A percentile compares a stretch with the other conserved stretches of the same genome.
These are phyloP conservation scores for Amylostereum areolatum DNA, from an alignment of 1,284 basidiomycete genomes.

Conservation along the genomic window DNA sequence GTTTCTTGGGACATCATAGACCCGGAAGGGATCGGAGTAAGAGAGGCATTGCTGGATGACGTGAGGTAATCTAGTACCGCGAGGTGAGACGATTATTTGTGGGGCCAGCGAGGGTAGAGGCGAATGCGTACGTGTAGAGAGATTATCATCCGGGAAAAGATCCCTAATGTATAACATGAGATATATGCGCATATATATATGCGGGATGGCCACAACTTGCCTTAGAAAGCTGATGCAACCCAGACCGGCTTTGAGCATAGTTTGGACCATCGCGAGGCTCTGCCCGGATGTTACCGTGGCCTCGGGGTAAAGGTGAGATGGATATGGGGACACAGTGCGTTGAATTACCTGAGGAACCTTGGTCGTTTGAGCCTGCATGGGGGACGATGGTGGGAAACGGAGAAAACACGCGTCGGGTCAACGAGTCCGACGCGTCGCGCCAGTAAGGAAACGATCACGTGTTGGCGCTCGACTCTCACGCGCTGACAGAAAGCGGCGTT, in stretches of 20 bases:
- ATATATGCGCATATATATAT: slow-evolving; percentile 4
- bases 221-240: slow-evolving; percentile 75
- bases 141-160: slow-evolving; percentile 74
- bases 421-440: slow-evolving; percentile 4
- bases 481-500: no score
- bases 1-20: slow-evolving; percentile 15
- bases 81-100: slow-evolving; percentile 4
- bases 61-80: slow-evolving; percentile 45
- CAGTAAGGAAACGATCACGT: background rate
- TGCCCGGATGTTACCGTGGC: slow-evolving; percentile 51
- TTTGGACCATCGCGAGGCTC: slow-evolving; percentile 63
- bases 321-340: background rate
- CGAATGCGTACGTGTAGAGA: slow-evolving; percentile 52
- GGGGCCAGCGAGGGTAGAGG: background rate
- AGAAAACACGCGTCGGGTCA: background rate
- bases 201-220: slow-evolving; percentile 25
- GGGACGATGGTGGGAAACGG: slow-evolving; percentile 3
- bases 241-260: slow-evolving; percentile 64
- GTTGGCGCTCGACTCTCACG: no score
- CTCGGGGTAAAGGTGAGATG: slow-evolving; percentile 8
- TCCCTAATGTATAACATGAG: slow-evolving; percentile 35
- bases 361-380: slow-evolving; percentile 26
- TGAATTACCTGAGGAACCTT: background rate
- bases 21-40: slow-evolving; percentile 32
- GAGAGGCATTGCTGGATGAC: slow-evolving; percentile 38